These are phyloP conservation scores for Komagataella phaffii DNA, from an alignment of 805 yeast species.

Conservation along the genomic window DNA sequence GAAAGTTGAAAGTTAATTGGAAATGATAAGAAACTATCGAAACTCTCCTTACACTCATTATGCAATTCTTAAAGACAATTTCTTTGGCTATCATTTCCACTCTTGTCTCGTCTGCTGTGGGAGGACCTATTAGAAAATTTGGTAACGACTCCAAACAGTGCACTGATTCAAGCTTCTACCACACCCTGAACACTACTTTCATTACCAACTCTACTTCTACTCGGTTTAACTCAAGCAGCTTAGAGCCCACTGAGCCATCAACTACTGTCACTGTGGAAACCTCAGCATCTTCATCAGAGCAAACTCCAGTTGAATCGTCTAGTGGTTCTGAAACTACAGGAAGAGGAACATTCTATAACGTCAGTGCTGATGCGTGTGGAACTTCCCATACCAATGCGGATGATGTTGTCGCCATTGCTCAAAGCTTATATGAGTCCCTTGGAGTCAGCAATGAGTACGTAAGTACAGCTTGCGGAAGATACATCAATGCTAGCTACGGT, in stretches of 20 bases:
- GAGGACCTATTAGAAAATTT: background rate
- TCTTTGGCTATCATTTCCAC: background rate
- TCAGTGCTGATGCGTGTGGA: constrained; percentile 40
- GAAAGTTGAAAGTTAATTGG: background rate
- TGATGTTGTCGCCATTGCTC: constrained; percentile 35
- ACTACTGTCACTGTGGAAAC: constrained; percentile 3
- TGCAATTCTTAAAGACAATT: background rate
- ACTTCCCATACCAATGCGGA: constrained; percentile 24
- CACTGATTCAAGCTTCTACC: background rate
- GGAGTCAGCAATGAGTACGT: constrained; percentile 12
- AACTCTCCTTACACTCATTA: background rate
- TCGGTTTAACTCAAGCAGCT: background rate
- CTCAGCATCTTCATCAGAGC: constrained; percentile 3
- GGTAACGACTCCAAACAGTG: background rate
- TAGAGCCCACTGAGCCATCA: background rate
- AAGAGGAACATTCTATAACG: constrained; percentile 34
- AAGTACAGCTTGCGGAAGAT: constrained; percentile 34
- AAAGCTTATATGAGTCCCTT: constrained; percentile 20
- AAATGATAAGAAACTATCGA: background rate
- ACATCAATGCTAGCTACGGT: constrained; percentile 28
- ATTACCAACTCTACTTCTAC: background rate
- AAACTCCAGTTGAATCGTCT: constrained; percentile 1
- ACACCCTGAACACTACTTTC: background rate
- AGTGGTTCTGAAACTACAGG: constrained; percentile 15
- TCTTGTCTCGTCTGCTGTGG: background rate